Evolutionary conservation across 2,329 filamentous ascomycete genomes (phyloP).

Genomic region (Clarireedia paspali): DNA sequence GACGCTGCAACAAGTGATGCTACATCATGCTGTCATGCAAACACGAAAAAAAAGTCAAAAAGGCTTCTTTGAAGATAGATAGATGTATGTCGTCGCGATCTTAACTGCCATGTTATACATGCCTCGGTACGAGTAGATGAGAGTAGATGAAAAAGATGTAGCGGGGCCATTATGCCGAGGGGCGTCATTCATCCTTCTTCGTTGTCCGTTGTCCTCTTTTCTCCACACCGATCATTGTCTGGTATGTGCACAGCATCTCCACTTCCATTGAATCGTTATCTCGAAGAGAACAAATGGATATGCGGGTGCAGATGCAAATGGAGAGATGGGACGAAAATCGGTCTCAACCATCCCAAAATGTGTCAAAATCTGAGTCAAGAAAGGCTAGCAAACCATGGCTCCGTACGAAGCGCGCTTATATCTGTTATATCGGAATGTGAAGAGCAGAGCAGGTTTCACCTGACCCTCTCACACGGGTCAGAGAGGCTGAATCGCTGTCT

Average conservation of each 20-base stretch:
- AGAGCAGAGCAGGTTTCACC: not conserved
- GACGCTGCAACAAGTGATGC: not conserved
- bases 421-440: conserved; percentile 2
- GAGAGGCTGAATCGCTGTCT: conserved; percentile 4
- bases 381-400: not conserved
- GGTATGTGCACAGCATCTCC: not conserved
- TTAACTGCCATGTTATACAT: not conserved
- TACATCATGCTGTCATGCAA: not conserved
- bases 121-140: not conserved
- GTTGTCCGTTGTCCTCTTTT: not conserved
- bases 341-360: too few relatives aligned
- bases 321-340: conserved; percentile 1
- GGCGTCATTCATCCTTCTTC: conserved; percentile 6
- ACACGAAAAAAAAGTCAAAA: not conserved
- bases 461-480: conserved; percentile 6
- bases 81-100: not conserved
- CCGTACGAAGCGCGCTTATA: conserved; percentile 5
- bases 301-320: not conserved
- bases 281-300: not conserved
- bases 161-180: conserved; percentile 8
- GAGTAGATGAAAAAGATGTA: not conserved
- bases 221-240: not conserved
- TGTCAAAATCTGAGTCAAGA: not conserved
- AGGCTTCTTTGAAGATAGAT: too few relatives aligned
- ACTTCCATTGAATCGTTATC: conserved; percentile 4